Base-by-base conservation (phyloP, 163 green algal species). In the Scenedesmus sp. region DNA sequence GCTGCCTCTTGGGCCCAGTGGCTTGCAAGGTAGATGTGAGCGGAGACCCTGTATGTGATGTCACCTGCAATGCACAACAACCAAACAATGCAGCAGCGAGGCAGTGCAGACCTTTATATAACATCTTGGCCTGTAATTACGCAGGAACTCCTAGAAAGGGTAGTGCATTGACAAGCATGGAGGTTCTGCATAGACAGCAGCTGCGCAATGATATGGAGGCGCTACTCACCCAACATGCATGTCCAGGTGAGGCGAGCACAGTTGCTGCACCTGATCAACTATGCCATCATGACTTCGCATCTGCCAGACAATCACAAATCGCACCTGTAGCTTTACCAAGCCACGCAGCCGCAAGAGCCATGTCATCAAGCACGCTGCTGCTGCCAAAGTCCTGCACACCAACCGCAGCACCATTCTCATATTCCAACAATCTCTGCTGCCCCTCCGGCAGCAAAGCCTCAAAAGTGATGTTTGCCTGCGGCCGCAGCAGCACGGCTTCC, bases 281-380 rank as follows among this genome's bases (percentile, higher is more conserved):
- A 34, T 13, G 2, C 6, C 15, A 82, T 23, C 52, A n/a, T 86
- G 81, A 7, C 52, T 76, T 4, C 12, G 8, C 15, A 52, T 15
- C 62, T 52, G 4, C 13, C 4, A 15, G 1, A 77, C 4, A 8
- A 23, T 15, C 2, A 4, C 70, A 4, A 1, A 1, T 12, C 73
- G 12, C 55, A 91, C 88, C 88, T 84, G 88, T 89, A 57, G 81
- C 81, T n/a, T 52, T 84, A 12, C 16, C 62, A 13, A 92, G 81
- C 88, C 88, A 92, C 1, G 62, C 60, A 64, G 88, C 79, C 23
- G 81, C 88, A 73, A 62, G 46, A 4, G 88, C 88, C 88, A 92
- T 92, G 54, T 92, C 88, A 88, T 92, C 88, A 2, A 89, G 46
- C 4, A 83, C 82, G 55, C 79, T 89, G 55, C 55, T 92, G 81